These are phyloP conservation scores for Vairimorpha ceranae DNA, from an alignment of 371 early-diverging fungal genomes.

Conservation along the genomic window DNA sequence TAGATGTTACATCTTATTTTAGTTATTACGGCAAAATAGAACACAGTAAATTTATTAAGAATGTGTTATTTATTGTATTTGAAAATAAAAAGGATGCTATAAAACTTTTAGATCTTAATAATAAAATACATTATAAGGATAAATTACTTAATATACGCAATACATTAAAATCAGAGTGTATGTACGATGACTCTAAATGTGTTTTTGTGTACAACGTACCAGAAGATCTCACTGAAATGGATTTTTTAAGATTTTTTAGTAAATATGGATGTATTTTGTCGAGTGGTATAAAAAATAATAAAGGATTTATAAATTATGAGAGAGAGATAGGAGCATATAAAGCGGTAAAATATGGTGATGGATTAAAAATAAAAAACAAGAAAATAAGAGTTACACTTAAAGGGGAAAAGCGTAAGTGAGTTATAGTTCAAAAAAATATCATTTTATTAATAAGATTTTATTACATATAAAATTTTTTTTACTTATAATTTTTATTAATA, in stretches of 20 bases:
- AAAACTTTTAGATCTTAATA: conserved; percentile 8
- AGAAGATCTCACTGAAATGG: conserved; percentile 5
- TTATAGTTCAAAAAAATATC: too few species aligned
- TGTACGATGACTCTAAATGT: not conserved
- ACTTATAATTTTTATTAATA: too few species aligned
- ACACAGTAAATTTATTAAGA: not conserved
- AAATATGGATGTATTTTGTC: conserved; percentile 30
- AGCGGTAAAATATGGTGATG: conserved; percentile 37
- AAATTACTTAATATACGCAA: not conserved
- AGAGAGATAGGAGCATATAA: conserved; percentile 32
- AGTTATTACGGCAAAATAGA: conserved; percentile 26
- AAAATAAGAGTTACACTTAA: conserved; percentile 34
- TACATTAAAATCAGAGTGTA: not conserved
- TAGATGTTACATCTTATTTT: conserved; percentile 20
- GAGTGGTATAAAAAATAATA: conserved; percentile 10
- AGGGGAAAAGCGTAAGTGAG: not conserved
- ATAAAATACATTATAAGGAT: conserved; percentile 6
- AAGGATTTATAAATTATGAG: conserved; percentile 39
- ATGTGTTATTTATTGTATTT: conserved; percentile 6
- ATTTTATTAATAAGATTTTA: too few species aligned
- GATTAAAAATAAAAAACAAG: conserved; percentile 14
- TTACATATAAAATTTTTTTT: too few species aligned
- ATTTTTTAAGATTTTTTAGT: conserved; percentile 25
- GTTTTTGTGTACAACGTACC: conserved; percentile 40
- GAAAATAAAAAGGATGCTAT: conserved; percentile 24